Conservation (phyloP, 495 filamentous ascomycete species). For the Aspergillus campestris region DNA sequence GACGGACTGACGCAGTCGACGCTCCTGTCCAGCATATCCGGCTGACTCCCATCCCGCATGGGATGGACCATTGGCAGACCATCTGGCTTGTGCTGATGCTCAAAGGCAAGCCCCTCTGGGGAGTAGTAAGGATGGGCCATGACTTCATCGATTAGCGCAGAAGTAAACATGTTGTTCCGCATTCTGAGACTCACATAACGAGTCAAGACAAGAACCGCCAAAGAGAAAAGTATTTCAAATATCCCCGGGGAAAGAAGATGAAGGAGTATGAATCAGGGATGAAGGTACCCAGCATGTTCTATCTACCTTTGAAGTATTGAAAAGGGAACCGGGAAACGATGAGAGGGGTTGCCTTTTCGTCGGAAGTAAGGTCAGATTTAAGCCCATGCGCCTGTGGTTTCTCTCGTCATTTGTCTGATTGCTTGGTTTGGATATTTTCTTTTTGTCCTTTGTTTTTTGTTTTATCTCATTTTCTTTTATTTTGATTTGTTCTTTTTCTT, state of each 20-base stretch:
- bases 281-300: slow-evolving; percentile 9
- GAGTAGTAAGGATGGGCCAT: slow-evolving; percentile 29
- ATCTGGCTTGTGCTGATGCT: slow-evolving; percentile 13
- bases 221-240: slow-evolving; percentile 7
- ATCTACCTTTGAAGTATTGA: slow-evolving; percentile 9
- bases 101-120: slow-evolving; percentile 19
- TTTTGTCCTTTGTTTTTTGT: slow-evolving; percentile 1
- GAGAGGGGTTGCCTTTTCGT: slow-evolving; percentile 11
- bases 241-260: slow-evolving; percentile 6
- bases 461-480: not conserved
- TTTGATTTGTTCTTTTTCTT: not conserved
- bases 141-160: slow-evolving; percentile 14
- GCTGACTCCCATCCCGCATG: slow-evolving; percentile 16
- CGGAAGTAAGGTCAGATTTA: slow-evolving; percentile 18
- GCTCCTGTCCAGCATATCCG: slow-evolving; percentile 17
- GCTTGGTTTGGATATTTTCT: slow-evolving; percentile 5
- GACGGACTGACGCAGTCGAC: slow-evolving; percentile 12
- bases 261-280: slow-evolving; percentile 11
- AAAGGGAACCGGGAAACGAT: slow-evolving; percentile 13
- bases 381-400: slow-evolving; percentile 16
- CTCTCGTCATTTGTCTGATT: slow-evolving; percentile 6
- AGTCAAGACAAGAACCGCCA: slow-evolving; percentile 8
- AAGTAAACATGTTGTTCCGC: slow-evolving; percentile 12
- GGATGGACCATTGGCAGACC: slow-evolving; percentile 22
- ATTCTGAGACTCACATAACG: slow-evolving; percentile 14